Evolutionary conservation across 2,329 filamentous ascomycete genomes (phyloP), one percentile per base, ranked within the genome.

Genomic region (Monosporascus sp.): DNA sequence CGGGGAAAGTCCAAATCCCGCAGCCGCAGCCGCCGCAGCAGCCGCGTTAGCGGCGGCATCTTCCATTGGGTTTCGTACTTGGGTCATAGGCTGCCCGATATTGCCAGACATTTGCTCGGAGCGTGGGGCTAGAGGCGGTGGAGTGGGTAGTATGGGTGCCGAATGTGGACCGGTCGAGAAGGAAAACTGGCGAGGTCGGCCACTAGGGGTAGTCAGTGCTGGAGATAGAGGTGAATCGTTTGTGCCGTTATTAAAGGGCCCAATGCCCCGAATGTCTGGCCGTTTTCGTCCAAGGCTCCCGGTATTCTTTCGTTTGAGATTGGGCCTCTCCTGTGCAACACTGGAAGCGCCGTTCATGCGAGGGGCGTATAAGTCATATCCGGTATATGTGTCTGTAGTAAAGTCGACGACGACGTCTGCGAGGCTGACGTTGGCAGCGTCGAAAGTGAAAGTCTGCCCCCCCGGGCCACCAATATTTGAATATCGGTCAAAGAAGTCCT

Each of bases 401-500:
- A 80, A 79, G 56, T 89, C 85, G 15, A 85, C 71, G 7, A 79
- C 69, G 1, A 87, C 79, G 60, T 93, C 88, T 1, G 81, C 72
- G 51, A 94, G 81, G 17, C 81, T 86, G 38, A 93, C 75, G 63
- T 91, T 88, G 1, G 88, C 84, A 2, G 87, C 83, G 61, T 94
- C 89, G 51, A 94, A 89, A 5, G 70, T 74, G 58, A 78, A 81
- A 0, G 78, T 75, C 52, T 83, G 78, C 1, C 84, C 86, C 0
- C 83, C 84, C 20, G 74, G 73, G 0, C 79, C 76, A 1, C 76
- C 74, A 45, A 84, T 75, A 53, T 79, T 81, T 0, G 74, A 71
- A 54, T 96, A 96, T 27, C 90, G 80, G 61, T 94, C 89, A 61
- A 94, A 92, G 69, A 95, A 95, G 65, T 94, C 89, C 58, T 94